Base-by-base conservation (phyloP, 192 early-diverging fungal species). In the Kappamyces sp. region DNA sequence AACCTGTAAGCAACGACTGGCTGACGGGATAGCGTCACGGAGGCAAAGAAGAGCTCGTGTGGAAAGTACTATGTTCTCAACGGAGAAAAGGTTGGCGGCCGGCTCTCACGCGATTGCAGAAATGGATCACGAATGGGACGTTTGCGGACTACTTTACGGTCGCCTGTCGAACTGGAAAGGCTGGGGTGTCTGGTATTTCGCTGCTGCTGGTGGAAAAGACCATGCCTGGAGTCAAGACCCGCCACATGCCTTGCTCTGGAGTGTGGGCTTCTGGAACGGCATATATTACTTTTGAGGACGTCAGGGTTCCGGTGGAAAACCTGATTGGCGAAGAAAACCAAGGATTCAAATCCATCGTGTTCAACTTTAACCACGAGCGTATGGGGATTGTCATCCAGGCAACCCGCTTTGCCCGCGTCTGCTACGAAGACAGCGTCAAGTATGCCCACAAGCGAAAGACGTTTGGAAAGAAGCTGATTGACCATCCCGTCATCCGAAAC, bases 81-180 rank as follows among this genome's bases (percentile, higher is more conserved):
- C 51, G 88, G 88, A 4, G 88, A 90, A 55, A 90, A 90, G 78
- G 86, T 86, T 64, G 86, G 84, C n/a, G 43, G 43, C 8, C n/a
- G 43, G 43, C n/a, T 44, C 43, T n/a, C 36, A 12, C 8, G 6
- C 3, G 43, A 9, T 44, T 44, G 43, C 43, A n/a, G 43, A 67
- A 67, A 57, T 67, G 65, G 64, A 67, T 71, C 42, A 58, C 40
- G 7, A 86, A 85, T 64, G 86, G 87, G 62, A 76, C 77, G 4
- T 90, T 79, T 73, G 87, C 87, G 4, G 85, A 89, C 51, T 90
- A 74, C 65, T 90, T 90, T 59, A 84, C 84, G 3, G 74, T 80
- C 1, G 88, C 88, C 34, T 76, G 76, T 60, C 80, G 87, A n/a
- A 90, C 88, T 8, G 88, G 87, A 15, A 76, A 75, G 5, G 69